Evolutionary conservation across 805 yeast genomes (phyloP).

Genomic region (Yamadazyma nakazawae): DNA sequence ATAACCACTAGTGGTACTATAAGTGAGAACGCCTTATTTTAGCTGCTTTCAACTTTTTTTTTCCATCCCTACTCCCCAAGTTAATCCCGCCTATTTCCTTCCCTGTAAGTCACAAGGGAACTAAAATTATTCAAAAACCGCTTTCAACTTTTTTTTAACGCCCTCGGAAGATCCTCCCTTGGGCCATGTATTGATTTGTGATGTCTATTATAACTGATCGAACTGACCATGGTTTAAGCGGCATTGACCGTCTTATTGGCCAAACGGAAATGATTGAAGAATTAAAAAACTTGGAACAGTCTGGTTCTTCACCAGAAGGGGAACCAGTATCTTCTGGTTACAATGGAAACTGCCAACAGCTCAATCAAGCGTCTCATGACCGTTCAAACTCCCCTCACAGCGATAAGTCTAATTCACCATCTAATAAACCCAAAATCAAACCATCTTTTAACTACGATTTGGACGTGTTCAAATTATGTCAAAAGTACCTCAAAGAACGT

Average conservation of each 20-base stretch:
- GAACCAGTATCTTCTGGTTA: too few species aligned
- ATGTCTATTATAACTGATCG: neutral
- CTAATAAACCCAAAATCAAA: neutral
- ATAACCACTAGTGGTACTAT: neutral
- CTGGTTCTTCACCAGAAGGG: neutral
- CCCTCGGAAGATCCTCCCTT: slow-evolving; percentile 1
- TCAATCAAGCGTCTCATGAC: neutral
- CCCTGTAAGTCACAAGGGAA: slow-evolving; percentile 1
- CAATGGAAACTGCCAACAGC: neutral
- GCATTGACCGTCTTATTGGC: neutral
- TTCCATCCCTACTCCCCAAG: neutral
- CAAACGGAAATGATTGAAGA: neutral
- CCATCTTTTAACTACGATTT: slow-evolving; percentile 36
- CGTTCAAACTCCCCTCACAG: slow-evolving; percentile 4
- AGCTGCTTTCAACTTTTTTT: neutral
- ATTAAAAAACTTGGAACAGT: neutral
- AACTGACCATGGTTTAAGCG: neutral
- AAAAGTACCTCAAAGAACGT: slow-evolving; percentile 50
- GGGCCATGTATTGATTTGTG: neutral
- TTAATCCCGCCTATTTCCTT: neutral
- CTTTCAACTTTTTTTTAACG: neutral
- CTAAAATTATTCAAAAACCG: too few species aligned
- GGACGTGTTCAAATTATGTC: slow-evolving; percentile 52
- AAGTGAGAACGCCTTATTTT: neutral
- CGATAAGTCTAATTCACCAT: neutral